A percentile compares a stretch with the other conserved stretches of the same genome.
These are phyloP conservation scores for Dalbergia cochinchinensis DNA, from an alignment of 306 rosid genomes.

Conservation along the genomic window DNA sequence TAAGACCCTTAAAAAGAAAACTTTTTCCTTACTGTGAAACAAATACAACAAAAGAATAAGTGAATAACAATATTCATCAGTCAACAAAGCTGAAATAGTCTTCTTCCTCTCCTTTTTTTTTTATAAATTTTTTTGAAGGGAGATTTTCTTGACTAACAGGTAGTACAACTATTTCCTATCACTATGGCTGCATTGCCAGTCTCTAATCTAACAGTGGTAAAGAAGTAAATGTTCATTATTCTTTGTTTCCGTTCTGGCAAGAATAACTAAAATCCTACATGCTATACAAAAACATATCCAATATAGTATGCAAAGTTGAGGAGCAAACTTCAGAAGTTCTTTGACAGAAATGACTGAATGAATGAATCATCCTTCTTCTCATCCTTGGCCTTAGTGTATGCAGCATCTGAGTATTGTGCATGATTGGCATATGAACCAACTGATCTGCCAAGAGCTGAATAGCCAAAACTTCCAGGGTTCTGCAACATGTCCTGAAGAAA, in stretches of 20 bases:
- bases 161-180: constrained; percentile 38
- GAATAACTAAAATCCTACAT: constrained; percentile 44
- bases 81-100: constrained; percentile 23
- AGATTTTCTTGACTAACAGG: constrained; percentile 36
- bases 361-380: constrained; percentile 60
- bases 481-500: constrained; percentile 48
- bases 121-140: neutral
- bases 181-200: constrained; percentile 22
- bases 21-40: constrained; percentile 4
- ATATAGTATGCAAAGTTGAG: neutral
- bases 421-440: constrained; percentile 41
- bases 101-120: neutral
- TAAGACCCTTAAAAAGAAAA: constrained; percentile 16
- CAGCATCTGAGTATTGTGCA: constrained; percentile 43
- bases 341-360: constrained; percentile 55
- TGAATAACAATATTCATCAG: constrained; percentile 26
- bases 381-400: constrained; percentile 51
- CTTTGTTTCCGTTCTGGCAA: constrained; percentile 43
- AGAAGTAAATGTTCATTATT: constrained; percentile 21
- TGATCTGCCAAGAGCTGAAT: constrained; percentile 40
- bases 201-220: constrained; percentile 35
- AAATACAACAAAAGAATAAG: constrained; percentile 55
- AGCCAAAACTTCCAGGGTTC: constrained; percentile 43
- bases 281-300: constrained; percentile 41
- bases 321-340: constrained; percentile 44